Percentiles rank a stretch among this genome's conserved stretches.
These are phyloP conservation scores for Jasminum sambac DNA, from an alignment of 257 asterid species.

Conservation along the genomic window DNA sequence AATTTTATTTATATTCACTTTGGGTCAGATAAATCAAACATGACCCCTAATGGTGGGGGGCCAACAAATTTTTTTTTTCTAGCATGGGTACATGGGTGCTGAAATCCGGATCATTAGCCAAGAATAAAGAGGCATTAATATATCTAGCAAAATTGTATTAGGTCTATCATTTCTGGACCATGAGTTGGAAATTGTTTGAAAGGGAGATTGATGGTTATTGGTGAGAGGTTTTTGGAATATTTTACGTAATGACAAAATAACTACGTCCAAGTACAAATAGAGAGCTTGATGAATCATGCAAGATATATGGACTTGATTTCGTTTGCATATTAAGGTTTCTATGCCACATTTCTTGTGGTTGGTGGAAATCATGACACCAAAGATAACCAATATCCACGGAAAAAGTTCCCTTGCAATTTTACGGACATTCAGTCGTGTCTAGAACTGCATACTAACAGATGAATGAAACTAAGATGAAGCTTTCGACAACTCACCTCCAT, in stretches of 20 bases:
- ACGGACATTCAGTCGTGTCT: background rate
- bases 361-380: slow-evolving; percentile 3
- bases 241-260: background rate
- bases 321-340: background rate
- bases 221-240: background rate
- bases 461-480: background rate
- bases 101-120: too few species aligned
- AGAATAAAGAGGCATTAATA: too few species aligned
- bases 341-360: slow-evolving; percentile 1
- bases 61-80: too few species aligned
- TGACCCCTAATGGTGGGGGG: too few species aligned
- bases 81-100: too few species aligned
- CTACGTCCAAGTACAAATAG: background rate
- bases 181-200: background rate
- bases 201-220: background rate
- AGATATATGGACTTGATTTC: slow-evolving; percentile 9
- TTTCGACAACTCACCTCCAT: background rate
- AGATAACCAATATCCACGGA: background rate
- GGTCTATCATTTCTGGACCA: too few species aligned
- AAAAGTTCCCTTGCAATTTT: background rate
- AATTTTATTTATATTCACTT: too few species aligned
- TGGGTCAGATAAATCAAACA: too few species aligned
- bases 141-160: too few species aligned
- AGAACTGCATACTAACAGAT: background rate
- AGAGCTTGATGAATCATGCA: background rate